These are phyloP conservation scores for Hibiscus trionum DNA, from an alignment of 345 rosid genomes.

Conservation along the genomic window DNA sequence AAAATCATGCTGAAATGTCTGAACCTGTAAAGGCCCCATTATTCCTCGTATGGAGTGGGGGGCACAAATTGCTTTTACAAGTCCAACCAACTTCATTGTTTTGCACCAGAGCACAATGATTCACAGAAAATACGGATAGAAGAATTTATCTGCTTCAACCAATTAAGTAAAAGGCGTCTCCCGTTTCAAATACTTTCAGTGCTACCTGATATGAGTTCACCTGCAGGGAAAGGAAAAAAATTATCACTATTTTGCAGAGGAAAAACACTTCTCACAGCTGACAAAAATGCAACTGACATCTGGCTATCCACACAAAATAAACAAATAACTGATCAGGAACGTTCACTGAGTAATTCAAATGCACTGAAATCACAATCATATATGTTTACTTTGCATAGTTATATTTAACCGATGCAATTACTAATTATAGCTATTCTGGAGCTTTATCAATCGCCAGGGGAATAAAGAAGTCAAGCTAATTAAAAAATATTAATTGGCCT, in stretches of 20 bases:
- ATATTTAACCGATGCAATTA: background rate
- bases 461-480: background rate
- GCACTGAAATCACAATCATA: background rate
- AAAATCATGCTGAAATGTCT: slow-evolving; percentile 44
- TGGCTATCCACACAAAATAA: background rate
- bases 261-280: background rate
- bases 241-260: background rate
- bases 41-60: slow-evolving; percentile 14
- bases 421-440: background rate
- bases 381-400: background rate
- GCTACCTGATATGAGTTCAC: background rate
- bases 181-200: background rate
- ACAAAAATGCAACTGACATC: background rate
- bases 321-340: background rate
- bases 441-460: background rate
- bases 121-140: background rate
- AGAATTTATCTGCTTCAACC: background rate
- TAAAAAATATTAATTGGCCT: background rate
- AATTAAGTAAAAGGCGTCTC: too few relatives aligned
- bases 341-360: background rate
- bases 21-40: slow-evolving; percentile 33
- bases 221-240: background rate
- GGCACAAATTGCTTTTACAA: slow-evolving; percentile 16
- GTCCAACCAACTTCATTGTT: slow-evolving; percentile 29
- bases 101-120: background rate